These are phyloP conservation scores for Penicillium olsonii DNA, from an alignment of 2,329 filamentous ascomycete species.

Conservation along the genomic window DNA sequence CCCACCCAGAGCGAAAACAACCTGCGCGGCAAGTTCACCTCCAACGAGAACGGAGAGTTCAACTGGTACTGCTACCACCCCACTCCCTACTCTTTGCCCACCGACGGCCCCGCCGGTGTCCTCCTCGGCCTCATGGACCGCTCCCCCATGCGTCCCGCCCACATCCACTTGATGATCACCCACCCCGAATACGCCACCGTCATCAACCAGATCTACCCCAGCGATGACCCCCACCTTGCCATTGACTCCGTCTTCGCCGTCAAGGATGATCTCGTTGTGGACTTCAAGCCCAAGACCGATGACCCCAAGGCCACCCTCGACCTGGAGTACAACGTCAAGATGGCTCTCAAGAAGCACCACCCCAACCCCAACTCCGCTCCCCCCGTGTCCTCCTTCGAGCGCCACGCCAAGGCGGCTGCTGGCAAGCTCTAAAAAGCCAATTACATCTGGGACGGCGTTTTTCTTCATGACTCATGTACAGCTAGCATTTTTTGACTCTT, in stretches of 20 bases:
- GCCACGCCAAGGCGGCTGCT: conserved; percentile 28
- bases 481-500: conserved; percentile 11
- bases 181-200: conserved; percentile 59
- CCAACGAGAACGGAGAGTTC: conserved; percentile 65
- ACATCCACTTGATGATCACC: conserved; percentile 61
- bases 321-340: conserved; percentile 62
- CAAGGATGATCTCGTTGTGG: conserved; percentile 61
- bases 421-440: conserved; percentile 14
- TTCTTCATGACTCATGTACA: conserved; percentile 4
- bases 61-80: conserved; percentile 77
- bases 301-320: conserved; percentile 59
- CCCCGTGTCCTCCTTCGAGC: conserved; percentile 41
- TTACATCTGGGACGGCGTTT: conserved; percentile 7
- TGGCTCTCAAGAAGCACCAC: conserved; percentile 51
- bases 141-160: conserved; percentile 62
- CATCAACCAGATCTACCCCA: conserved; percentile 61
- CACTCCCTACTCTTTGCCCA: conserved; percentile 71
- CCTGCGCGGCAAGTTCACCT: conserved; percentile 73
- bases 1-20: conserved; percentile 73
- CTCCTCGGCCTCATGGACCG: conserved; percentile 58
- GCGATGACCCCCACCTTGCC: conserved; percentile 58
- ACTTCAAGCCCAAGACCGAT: conserved; percentile 55
- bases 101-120: conserved; percentile 59
- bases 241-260: conserved; percentile 64
- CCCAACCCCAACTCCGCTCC: conserved; percentile 42